Evolutionary conservation across 257 asterid species (phyloP), one percentile per base, ranked within the genome.

Genomic region (Voacanga thouarsii): DNA sequence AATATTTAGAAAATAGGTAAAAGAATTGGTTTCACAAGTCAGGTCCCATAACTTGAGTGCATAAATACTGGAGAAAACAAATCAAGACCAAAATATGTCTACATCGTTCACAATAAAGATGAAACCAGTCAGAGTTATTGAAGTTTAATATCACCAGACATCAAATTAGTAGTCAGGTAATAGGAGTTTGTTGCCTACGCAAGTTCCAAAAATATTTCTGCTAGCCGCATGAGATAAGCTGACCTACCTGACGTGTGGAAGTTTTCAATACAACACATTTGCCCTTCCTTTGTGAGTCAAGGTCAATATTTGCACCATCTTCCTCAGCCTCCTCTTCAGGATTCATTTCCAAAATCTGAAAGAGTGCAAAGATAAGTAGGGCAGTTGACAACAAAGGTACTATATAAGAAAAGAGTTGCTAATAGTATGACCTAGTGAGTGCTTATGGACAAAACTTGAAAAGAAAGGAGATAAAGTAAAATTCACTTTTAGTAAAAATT

Each of bases 291-390:
- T 96, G 99, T 6, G 99, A 93, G 83, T 96, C 99, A 41, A 96
- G 98, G 86, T 96, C 98, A 79, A 96, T 96, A 76, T 93, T 93
- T 57, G 97, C 99, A 77, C 99, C 99, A 81, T 96, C 99, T 84
- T 96, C 99, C 83, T 96, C 99, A 71, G 96, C 98, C 73, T 96
- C 99, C 72, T 96, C 99, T 81, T 96, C 99, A 12, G 98, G 99
- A 85, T 92, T 96, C 98, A 96, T 96, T 84, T 96, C 97, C 90
- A 96, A 83, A 79, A 96, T 96, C 99, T 96, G 78, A 60, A 39
- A 7, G 66, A 51, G 3, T 18, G 18, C 16, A 43, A 74, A 66
- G 19, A 7, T 33, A 19, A 16, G 26, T 12, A 7, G 51, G 12
- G 43, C 37, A 80, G 47, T 60, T 44, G 53, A 18, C 33, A 69